These are phyloP conservation scores for Mycena kentingensis DNA, from an alignment of 768 basidiomycete genomes.

Conservation along the genomic window DNA sequence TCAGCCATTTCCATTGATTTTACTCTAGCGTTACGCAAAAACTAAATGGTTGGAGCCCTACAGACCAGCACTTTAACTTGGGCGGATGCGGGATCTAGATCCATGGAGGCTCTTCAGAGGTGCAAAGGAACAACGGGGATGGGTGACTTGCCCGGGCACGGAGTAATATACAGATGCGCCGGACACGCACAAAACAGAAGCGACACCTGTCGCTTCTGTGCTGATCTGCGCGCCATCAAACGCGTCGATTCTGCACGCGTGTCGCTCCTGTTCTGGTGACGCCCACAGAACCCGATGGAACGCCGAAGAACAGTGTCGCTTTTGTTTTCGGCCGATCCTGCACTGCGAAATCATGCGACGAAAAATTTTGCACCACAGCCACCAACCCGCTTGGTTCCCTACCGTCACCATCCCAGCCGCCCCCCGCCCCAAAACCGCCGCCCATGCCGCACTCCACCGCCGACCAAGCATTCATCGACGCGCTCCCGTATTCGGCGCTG, in stretches of 20 bases:
- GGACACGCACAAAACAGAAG: background rate
- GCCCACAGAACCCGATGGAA: background rate
- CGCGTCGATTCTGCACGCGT: too few species aligned
- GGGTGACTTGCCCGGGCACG: too few species aligned
- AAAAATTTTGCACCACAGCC: background rate
- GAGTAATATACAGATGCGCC: background rate
- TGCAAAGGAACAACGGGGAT: too few species aligned
- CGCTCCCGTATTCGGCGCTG: background rate
- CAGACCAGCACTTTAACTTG: too few species aligned
- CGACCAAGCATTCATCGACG: background rate
- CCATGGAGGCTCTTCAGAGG: too few species aligned
- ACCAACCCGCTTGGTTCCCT: background rate
- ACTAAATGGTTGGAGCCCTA: too few species aligned
- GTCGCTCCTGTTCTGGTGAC: background rate
- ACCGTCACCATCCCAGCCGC: background rate
- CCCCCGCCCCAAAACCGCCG: background rate
- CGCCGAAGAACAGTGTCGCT: background rate
- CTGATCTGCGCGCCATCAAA: background rate
- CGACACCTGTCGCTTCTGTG: background rate
- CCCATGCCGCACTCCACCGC: background rate
- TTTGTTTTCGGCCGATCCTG: background rate
- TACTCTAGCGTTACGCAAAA: too few species aligned
- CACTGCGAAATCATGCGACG: background rate
- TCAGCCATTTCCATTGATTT: too few species aligned
- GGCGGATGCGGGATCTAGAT: too few species aligned